Base-by-base conservation (phyloP, 2,329 filamentous ascomycete genomes). In the Herpotrichia juniperi region DNA sequence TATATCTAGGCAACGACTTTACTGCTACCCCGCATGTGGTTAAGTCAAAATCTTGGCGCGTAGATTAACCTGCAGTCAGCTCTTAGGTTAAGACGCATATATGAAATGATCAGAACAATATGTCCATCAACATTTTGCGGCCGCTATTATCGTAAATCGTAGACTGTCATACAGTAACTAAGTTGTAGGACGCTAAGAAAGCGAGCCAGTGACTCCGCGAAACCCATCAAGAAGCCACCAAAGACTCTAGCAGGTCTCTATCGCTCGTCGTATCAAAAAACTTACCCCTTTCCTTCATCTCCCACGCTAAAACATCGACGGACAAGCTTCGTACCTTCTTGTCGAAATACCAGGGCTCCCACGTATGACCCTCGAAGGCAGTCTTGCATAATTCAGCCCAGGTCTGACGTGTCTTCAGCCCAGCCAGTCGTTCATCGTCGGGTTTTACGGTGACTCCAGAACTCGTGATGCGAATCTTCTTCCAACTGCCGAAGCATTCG, bases 401-500 rank as follows among this genome's bases (percentile, higher is more conserved):
- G 8, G 34, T 50, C 6, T 31, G 31, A 9, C 22, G 21, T 10
- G 9, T 2, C 7, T 28, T 40, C 11, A 46, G n/a, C 1, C 25
- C 45, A 14, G 34, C 22, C 10, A 63, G 24, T 22, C 47, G 46
- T 17, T 62, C 53, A 4, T 43, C 45, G 19, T 25, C 28, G 0
- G 24, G 26, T 9, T 57, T 17, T 3, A 50, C 12, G 22, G 31
- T 46, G 4, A 44, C 49, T 4, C 46, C 45, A 16, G 39, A 21
- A 16, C 12, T 21, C 1, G 57, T 48, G 43, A 65, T 64, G 9
- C 35, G 42, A 1, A 68, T 21, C 4, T 35, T 50, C 9, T 59
- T 46, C 4, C 64, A 42, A 25, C 61, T 63, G 1, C 60, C 62
- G 32, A 69, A 65, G 1, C 52, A 45, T 0, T 37, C 44, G 1